Base-by-base conservation (phyloP, 2,329 filamentous ascomycete species). In the Arachnopeziza araneosa region DNA sequence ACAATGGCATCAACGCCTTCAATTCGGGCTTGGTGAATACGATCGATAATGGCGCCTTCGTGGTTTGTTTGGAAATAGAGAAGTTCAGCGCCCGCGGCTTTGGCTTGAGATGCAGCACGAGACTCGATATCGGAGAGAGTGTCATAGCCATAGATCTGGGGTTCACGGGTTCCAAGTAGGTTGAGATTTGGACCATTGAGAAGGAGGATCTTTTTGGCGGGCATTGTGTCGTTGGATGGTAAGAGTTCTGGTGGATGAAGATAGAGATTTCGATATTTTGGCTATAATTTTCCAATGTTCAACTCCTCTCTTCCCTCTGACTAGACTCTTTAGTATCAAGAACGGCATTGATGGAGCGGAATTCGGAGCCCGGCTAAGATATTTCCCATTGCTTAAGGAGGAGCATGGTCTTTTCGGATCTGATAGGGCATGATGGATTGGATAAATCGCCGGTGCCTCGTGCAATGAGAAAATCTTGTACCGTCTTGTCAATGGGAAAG, bases 111-210 rank as follows among this genome's bases (percentile, higher is more conserved):
- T 12, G 61, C 55, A n/a, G 63, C 61, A 10, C 60, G 56, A 6
- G 59, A 50, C 73, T 52, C 78, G 19, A 93, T 80, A 65, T 90
- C 83, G 22, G 77, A 55, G 14, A 93, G 83, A 0, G 88, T 91
- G 0, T 84, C 85, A 62, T 77, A 79, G 70, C 89, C 89, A 76
- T 93, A 92, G 68, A 91, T 81, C 26, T 84, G 76, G 19, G 89
- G 89, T 72, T 93, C 89, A 23, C 90, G 81, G 14, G 83, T 87
- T 44, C 89, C 89, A 30, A 93, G 82, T 55, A 93, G 85, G 75
- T 92, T 92, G 68, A 93, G 86, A 73, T 93, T 93, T 32, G 89
- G 88, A n/a, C 89, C 89, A 74, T 91, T 91, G 77, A 92, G 85
- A 65, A 91, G 79, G 67, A 91, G 85, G 70, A 91, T 85, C 52